Evolutionary conservation across 495 filamentous ascomycete species (phyloP).

Genomic region (Glonium stellatum): DNA sequence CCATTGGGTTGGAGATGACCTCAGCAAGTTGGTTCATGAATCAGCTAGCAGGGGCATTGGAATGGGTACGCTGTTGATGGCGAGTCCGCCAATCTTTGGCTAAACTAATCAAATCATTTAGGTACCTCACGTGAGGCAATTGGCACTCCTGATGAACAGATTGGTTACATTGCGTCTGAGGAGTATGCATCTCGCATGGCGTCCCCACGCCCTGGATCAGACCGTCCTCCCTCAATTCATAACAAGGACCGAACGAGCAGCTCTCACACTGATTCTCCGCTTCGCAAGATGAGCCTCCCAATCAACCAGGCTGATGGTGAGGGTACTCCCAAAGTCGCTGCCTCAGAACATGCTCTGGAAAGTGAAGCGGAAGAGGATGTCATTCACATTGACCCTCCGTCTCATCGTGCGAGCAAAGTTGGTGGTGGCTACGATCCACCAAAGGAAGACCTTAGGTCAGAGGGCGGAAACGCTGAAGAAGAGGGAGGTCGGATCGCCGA

Average conservation of each 20-base stretch:
- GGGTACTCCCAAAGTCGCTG: slow-evolving; percentile 23
- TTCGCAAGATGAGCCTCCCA: slow-evolving; percentile 49
- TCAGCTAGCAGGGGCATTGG: slow-evolving; percentile 60
- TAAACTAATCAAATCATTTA: slow-evolving; percentile 21
- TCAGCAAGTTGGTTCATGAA: slow-evolving; percentile 82
- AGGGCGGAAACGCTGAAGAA: slow-evolving; percentile 43
- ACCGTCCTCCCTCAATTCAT: slow-evolving; percentile 34
- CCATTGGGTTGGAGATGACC: slow-evolving; percentile 81
- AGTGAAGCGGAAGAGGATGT: slow-evolving; percentile 49
- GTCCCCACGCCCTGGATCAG: slow-evolving; percentile 53
- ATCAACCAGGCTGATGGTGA: slow-evolving; percentile 32
- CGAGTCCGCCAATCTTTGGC: slow-evolving; percentile 9
- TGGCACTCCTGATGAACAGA: slow-evolving; percentile 45
- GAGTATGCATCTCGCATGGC: slow-evolving; percentile 66
- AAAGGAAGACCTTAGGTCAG: slow-evolving; percentile 40
- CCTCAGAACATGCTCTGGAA: slow-evolving; percentile 33
- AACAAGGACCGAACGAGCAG: slow-evolving; percentile 35
- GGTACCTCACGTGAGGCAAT: slow-evolving; percentile 33
- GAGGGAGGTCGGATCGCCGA: slow-evolving; percentile 49
- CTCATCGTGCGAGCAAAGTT: slow-evolving; percentile 54
- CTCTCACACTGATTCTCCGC: slow-evolving; percentile 50
- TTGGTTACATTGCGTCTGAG: slow-evolving; percentile 74
- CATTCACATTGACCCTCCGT: slow-evolving; percentile 74
- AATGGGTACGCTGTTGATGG: slow-evolving; percentile 38
- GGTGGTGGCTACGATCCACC: slow-evolving; percentile 44